phyloP scores from a whole-genome alignment of 257 asterid species.

The Ophiorrhiza pumila region DNA sequence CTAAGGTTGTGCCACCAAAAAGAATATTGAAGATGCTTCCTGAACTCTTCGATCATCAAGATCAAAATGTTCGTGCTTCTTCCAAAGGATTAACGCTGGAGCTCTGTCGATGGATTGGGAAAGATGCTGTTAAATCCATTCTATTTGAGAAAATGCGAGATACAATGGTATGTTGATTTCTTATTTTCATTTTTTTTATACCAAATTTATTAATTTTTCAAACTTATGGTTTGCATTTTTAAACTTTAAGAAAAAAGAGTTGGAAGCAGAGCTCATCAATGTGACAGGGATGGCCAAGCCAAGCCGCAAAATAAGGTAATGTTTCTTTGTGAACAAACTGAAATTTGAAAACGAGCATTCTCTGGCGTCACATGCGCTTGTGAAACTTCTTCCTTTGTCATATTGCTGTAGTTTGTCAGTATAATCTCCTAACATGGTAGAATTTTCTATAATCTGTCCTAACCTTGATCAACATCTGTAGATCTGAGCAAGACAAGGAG shows the following conservation, averaged over 20 bases:
- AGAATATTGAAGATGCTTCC: constrained; percentile 99
- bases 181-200: neutral
- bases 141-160: constrained; percentile 98
- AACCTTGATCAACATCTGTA: constrained; percentile 24
- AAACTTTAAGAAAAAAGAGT: constrained; percentile 79
- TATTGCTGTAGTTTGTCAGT: neutral
- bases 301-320: constrained; percentile 87
- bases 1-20: constrained; percentile 91
- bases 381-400: neutral
- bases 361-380: neutral
- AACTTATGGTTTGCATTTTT: constrained; percentile 20
- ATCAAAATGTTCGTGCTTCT: constrained; percentile 99
- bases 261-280: constrained; percentile 94
- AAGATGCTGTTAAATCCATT: constrained; percentile 94
- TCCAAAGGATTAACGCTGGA: constrained; percentile 94
- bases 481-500: constrained; percentile 99
- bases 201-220: constrained; percentile 1
- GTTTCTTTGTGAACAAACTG: neutral
- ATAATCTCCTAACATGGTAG: neutral
- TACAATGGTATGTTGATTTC: constrained; percentile 70
- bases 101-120: constrained; percentile 99
- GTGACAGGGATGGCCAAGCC: constrained; percentile 86
- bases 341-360: neutral
- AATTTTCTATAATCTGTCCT: neutral
- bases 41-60: constrained; percentile 98